Evolutionary conservation across 441 rosid species (phyloP), one percentile per base, ranked within the genome.

Genomic region (Hura crepitans): DNA sequence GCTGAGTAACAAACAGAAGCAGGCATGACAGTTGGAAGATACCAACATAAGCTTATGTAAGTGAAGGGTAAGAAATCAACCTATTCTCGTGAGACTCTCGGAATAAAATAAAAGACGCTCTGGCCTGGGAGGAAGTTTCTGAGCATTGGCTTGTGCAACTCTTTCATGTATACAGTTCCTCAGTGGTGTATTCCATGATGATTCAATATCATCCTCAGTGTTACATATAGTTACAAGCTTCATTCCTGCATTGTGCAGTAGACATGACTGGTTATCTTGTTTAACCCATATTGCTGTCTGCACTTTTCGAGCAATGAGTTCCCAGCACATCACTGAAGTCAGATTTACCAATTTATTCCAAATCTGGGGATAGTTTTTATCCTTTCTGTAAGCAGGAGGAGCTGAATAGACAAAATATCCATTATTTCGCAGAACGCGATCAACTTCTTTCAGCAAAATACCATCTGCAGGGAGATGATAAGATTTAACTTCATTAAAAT

Each of bases 261-360:
- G 88, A 76, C 99, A 92, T 35, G 73, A 75, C 65, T 78, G 81
- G 28, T 87, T 75, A 66, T 84, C 91, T 73, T 80, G 82, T 79
- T 94, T 94, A 22, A 86, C 59, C 97, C 97, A 94, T 70, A 94
- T 86, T 14, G 99, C 99, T 37, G 97, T 91, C 69, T 94, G 97
- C 66, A 94, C 85, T 77, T 92, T 72, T 72, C 71, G 82, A 35
- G 99, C 87, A 78, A 90, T 79, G 75, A 92, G 97, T 81, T 86
- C 90, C 99, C 99, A 94, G 81, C 98, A 94, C 93, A 94, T 87
- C 68, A 87, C 85, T 18, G 86, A 78, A 45, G 96, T 84, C 81
- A 94, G 78, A 72, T 79, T 80, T 47, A 89, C 85, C 85, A 94
- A 74, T 74, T 85, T 85, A 61, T 83, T 87, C 99, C 97, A 95